Conservation (phyloP, 2,329 filamentous ascomycete genomes). For the Fusarium pseudocircinatum region DNA sequence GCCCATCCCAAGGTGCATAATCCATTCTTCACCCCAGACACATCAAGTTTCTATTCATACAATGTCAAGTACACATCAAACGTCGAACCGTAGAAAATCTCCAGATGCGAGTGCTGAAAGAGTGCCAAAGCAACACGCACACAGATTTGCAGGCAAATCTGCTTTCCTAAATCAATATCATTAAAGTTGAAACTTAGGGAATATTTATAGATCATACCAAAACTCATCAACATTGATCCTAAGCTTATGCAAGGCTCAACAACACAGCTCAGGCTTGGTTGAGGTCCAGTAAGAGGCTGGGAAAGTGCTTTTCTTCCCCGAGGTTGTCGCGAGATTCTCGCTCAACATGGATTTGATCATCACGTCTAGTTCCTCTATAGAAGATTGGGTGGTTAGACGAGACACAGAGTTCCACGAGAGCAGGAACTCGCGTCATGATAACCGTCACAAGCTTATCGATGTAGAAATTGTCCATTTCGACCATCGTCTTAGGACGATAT, state of each 20-base stretch:
- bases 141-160: fast-evolving
- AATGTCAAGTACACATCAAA: background rate
- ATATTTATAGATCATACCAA: background rate
- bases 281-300: background rate
- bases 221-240: background rate
- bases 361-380: background rate
- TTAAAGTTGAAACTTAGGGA: background rate
- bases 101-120: fast-evolving
- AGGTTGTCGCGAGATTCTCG: background rate
- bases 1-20: background rate
- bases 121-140: background rate
- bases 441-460: fast-evolving
- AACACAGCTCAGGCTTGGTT: background rate
- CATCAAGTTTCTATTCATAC: background rate
- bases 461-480: background rate
- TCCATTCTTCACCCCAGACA: fast-evolving
- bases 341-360: background rate
- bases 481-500: background rate
- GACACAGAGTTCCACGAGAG: background rate
- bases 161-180: background rate
- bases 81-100: background rate
- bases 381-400: background rate
- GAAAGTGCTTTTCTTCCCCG: background rate
- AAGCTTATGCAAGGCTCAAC: background rate
- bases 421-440: background rate